Evolutionary conservation across 2,329 filamentous ascomycete genomes (phyloP), one percentile per base, ranked within the genome.

Genomic region (Trichoderma oligosporum): DNA sequence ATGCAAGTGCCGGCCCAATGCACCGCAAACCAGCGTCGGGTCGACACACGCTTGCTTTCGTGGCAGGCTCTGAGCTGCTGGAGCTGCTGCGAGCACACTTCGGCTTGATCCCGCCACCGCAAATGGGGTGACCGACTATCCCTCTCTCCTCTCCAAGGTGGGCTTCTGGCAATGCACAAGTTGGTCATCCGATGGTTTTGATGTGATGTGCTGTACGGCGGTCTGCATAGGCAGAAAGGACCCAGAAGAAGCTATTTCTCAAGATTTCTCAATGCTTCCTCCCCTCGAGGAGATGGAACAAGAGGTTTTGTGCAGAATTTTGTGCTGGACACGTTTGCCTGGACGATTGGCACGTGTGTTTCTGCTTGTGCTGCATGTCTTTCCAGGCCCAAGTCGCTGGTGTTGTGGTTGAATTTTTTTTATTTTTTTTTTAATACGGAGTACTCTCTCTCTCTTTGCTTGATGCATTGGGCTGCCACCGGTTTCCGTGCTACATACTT

Each of bases 1-100:
- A 59, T 56, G 52, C 52, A 56, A 59, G 57, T 59, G 52, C 53
- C 57, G 57, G 57, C 57, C 57, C 57, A 59, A 59, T 56, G 51
- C 45, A 54, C 56, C 44, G 42, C 49, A 56, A 42, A 44, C 56
- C 52, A 49, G 44, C 57, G 53, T 59, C 44, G 46, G 57, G 64
- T 65, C 58, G 61, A 65, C 61, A 58, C 63, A 65, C 63, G 64
- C 65, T 69, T 68, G 70, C 69, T 67, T 65, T 74, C 71, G 71
- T 74, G 72, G 72, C 72, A 73, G 59, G 46, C 62, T 60, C 39
- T 65, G 63, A 64, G 61, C 61, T 62, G 63, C 58, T 42, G 42
- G 39, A 9, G 44, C 35, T 56, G 44, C 57, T 59, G 57, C 57
- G 57, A 59, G 57, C 31, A 33, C 41, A 42, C 42, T 36, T 44